Evolutionary conservation across 371 early-diverging fungal species (phyloP), one percentile per base, ranked within the genome.

Genomic region (Homolaphlyctis polyrhiza): DNA sequence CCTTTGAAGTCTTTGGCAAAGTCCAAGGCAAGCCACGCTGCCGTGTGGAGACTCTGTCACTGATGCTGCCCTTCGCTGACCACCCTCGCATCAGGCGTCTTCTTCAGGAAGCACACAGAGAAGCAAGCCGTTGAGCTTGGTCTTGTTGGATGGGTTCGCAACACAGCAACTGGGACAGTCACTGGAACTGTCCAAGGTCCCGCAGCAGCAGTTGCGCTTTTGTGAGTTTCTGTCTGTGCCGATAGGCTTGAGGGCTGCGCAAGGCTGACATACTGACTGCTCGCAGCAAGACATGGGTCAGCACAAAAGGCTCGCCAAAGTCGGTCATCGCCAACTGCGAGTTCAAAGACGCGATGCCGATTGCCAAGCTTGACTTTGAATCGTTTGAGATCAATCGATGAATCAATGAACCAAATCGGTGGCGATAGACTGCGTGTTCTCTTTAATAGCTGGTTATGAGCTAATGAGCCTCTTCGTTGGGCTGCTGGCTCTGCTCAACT

Each of bases 1-100:
- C 47, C 4, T 69, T 62, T 33, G 59, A 61, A 43, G 69, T 69
- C 21, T 45, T 43, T 32, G 69, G 69, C 30, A 65, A 69, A 61
- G 69, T 69, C n/a, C 69, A 69, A 49, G 69, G 68, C 64, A 34
- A 18, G 48, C 21, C 23, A 25, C 28, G 4, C 39, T 39, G 39
- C 8, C 39, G 39, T 18, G 11, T 39, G 11, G 8, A 8, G 18
- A 18, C 39, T 18, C 39, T 18, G 18, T 18, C 39, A 18, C 39
- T 18, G 39, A 8, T 18, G 8, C 18, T 18, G 11, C 39, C 39
- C 39, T 11, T 8, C 39, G 39, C 39, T 18, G 39, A 8, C 8
- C 39, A 11, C 11, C 39, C 39, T 18, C 39, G 39, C 39, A 28
- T 11, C 49, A 68, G 68, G 65, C 8, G 69, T 69, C 14, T 69